Evolutionary conservation across 176 grass and related monocot species (phyloP), one percentile per base, ranked within the genome.

Genomic region (bread wheat (Triticum aestivum)): DNA sequence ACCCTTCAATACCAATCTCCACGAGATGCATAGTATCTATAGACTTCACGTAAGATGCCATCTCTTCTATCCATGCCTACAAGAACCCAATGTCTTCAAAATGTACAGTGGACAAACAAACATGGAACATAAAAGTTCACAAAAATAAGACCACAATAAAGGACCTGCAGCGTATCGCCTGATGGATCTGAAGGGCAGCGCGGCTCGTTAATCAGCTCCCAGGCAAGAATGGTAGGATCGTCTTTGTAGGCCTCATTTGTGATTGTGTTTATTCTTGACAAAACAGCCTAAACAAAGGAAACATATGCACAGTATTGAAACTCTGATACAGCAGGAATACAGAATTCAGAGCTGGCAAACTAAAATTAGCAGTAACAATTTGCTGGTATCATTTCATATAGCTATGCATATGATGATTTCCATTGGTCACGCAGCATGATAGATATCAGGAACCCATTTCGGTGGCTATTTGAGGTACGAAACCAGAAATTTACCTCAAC

Each of bases 51-150:
- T 91, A 86, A 69, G 82, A 61, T 26, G 78, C 79, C 93, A 98
- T 98, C 81, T 95, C 96, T 88, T 95, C 84, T 86, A 98, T 94
- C 93, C 93, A 98, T 88, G 82, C 91, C 91, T 98, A 86, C 5
- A 38, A 64, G 20, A 65, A 91, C 34, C 12, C 8, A 13, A 6
- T 33, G 11, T 61, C 9, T 87, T 89, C 4, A 78, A 86, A 61
- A 74, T 49, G 1, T 54, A 26, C 34, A 77, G 45, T 11, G n/a
- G 65, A 38, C 11, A 35, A 33, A 75, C 39, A 12, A 34, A 18
- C 1, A 73, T 6, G 29, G 61, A 54, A 83, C 9, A 61, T 11
- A 35, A 14, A 74, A 73, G 5, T 54, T 9, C 39, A 47, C 20
- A 41, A 86, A 78, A 65, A 7, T 11, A 30, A 70, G 35, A 81